Percentiles rank a stretch among this genome's conserved stretches.
phyloP scores from a whole-genome alignment of 768 basidiomycete genomes.

The Kwoniella europaea region DNA sequence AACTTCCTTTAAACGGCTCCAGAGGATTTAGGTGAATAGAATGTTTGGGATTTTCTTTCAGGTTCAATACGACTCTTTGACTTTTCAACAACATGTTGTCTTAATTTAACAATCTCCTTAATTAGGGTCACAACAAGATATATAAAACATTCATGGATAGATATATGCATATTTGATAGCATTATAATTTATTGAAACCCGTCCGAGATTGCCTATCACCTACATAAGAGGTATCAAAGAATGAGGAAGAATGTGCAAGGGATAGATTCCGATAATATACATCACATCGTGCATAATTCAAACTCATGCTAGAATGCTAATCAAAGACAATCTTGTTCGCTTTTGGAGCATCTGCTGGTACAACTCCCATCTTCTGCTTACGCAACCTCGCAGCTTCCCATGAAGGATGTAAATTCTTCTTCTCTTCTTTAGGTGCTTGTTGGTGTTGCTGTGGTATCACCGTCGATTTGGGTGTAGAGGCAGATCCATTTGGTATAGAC shows the following conservation, averaged over 20 bases:
- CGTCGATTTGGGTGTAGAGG: not conserved
- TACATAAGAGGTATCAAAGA: no score
- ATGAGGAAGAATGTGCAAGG: no score
- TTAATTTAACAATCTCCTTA: not conserved
- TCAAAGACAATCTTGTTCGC: constrained; percentile 80
- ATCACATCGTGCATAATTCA: no score
- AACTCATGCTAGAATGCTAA: constrained; percentile 29
- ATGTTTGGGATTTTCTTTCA: not conserved
- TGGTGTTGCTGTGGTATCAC: not conserved
- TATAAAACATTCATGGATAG: not conserved
- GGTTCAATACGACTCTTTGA: no score
- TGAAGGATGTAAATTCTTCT: constrained; percentile 78
- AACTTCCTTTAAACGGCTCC: constrained; percentile 68
- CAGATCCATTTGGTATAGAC: not conserved
- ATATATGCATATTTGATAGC: not conserved
- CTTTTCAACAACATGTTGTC: not conserved
- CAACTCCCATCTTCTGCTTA: constrained; percentile 62
- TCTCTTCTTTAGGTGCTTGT: constrained; percentile 2
- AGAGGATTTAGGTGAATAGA: not conserved
- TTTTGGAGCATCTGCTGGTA: constrained; percentile 66
- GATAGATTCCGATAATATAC: no score
- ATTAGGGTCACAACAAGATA: not conserved
- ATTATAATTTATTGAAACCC: no score
- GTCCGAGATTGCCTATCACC: no score
- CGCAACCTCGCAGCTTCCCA: constrained; percentile 92